Evolutionary conservation across 495 filamentous ascomycete genomes (phyloP).

Genomic region (Penicillium turbatum): DNA sequence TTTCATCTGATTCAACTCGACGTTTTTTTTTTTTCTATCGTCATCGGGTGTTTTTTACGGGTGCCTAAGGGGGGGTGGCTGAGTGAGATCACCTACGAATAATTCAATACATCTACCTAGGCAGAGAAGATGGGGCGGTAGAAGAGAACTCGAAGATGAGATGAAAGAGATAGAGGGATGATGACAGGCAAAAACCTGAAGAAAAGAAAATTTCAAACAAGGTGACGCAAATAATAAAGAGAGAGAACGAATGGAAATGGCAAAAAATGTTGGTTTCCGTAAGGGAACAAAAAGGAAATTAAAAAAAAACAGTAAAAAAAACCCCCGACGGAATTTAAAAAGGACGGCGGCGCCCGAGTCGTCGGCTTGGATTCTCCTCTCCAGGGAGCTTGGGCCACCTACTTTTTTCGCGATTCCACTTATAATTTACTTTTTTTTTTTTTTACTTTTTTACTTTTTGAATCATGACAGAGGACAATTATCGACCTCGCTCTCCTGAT

Average conservation of each 20-base stretch:
- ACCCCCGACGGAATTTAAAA: slow-evolving; percentile 31
- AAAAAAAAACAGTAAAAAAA: slow-evolving; percentile 24
- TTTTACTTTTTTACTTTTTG: not conserved
- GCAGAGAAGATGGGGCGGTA: not conserved
- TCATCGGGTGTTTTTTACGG: slow-evolving; percentile 27
- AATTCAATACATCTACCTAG: not conserved
- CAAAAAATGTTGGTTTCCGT: slow-evolving; percentile 15
- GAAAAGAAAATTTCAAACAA: not conserved
- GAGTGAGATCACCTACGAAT: slow-evolving; percentile 3
- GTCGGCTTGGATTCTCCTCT: slow-evolving; percentile 4
- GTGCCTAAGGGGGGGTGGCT: not conserved
- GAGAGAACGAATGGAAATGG: slow-evolving; percentile 3
- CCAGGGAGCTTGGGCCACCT: slow-evolving; percentile 20
- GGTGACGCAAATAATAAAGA: slow-evolving; percentile 6
- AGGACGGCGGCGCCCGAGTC: slow-evolving; percentile 21
- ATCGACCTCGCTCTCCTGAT: slow-evolving; percentile 30
- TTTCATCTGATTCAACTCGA: slow-evolving; percentile 33
- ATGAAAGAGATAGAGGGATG: slow-evolving; percentile 4
- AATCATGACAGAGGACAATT: slow-evolving; percentile 30
- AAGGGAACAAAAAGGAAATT: not conserved
- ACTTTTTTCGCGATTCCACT: slow-evolving; percentile 7
- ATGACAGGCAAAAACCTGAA: not conserved
- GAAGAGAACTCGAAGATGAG: not conserved
- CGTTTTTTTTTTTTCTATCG: slow-evolving; percentile 40
- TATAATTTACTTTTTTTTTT: not conserved